Base-by-base conservation (phyloP, 2,329 filamentous ascomycete species). In the Sclerotinia glacialis region DNA sequence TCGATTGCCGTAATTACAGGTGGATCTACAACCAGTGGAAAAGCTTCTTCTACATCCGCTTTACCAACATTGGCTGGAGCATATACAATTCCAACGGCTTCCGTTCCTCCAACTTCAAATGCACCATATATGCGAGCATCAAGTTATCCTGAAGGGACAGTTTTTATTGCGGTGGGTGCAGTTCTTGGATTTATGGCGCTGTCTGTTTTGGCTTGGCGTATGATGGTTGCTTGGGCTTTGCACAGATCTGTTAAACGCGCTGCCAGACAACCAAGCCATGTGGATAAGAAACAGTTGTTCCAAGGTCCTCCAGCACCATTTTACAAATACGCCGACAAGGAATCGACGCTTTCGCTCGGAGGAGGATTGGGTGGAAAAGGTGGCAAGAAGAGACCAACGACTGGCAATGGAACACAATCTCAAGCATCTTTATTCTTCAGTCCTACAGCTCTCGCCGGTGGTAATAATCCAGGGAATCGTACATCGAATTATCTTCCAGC, bases 41-140 rank as follows among this genome's bases (percentile, higher is more conserved):
- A 54, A 42, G 68, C 66, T 49, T 67, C 64, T 26, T 66, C 66
- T 23, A 67, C 71, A 1, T 72, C 72, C 1, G 71, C 70, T 62
- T 76, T 87, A 52, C 85, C 87, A 14, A 84, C 82, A 47, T 79
- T 88, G 55, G 80, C 82, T 9, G 85, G 84, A 70, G 79, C 81
- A 60, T 84, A 82, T 70, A 85, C 86, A 28, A 90, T 90, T 70
- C 91, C 93, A 6, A 80, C 90, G 1, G 83, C 92, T 5, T 85
- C 87, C 34, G 89, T 98, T 3, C 95, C 95, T 9, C 90, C 93
- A 34, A 97, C 91, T 3, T 83, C 85, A 49, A 86, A 89, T 74
- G 95, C 95, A 6, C 93, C 94, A 21, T 99, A 92, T 77, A 97
- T 98, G 92, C 89, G 93, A 75, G 88, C 89, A 74, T 96, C 93